Conservation (phyloP, 495 filamentous ascomycete genomes). For the Xylaria telfairii region DNA sequence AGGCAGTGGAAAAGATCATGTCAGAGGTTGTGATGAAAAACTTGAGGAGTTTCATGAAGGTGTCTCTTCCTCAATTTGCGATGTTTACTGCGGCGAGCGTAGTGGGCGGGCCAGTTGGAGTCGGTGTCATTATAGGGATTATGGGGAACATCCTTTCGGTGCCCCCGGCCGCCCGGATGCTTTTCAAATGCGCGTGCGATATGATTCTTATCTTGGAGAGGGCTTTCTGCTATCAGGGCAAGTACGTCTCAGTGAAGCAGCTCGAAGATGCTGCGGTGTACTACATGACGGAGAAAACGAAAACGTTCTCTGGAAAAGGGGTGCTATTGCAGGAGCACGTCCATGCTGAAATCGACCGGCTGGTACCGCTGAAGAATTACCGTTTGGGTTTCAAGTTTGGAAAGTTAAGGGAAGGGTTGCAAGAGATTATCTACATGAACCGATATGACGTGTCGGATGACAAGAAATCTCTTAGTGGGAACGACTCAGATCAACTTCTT, state of each 20-base stretch:
- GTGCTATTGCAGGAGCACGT: background rate
- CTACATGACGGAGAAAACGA: slow-evolving; percentile 5
- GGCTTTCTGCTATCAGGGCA: slow-evolving; percentile 1
- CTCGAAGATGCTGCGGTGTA: slow-evolving; percentile 7
- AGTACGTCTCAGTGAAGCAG: slow-evolving; percentile 11
- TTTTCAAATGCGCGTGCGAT: slow-evolving; percentile 14
- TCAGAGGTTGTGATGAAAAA: slow-evolving; percentile 8
- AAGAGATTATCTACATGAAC: slow-evolving; percentile 14
- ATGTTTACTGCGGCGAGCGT: background rate
- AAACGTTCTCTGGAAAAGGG: background rate
- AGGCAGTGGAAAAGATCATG: slow-evolving; percentile 15
- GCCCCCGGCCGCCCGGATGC: slow-evolving; percentile 6
- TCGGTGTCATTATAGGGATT: background rate
- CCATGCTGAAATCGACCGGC: background rate
- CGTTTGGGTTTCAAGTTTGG: slow-evolving; percentile 5
- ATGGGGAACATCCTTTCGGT: background rate
- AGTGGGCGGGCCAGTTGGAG: background rate
- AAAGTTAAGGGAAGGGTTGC: background rate
- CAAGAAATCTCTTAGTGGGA: background rate
- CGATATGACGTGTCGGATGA: slow-evolving; percentile 3
- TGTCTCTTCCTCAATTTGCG: background rate
- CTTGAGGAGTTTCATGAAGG: background rate
- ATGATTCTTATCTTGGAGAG: slow-evolving; percentile 13
- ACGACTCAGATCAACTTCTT: background rate
- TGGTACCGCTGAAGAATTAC: background rate